Evolutionary conservation across 2,329 filamentous ascomycete genomes (phyloP).

Genomic region (Aureobasidium sp.): DNA sequence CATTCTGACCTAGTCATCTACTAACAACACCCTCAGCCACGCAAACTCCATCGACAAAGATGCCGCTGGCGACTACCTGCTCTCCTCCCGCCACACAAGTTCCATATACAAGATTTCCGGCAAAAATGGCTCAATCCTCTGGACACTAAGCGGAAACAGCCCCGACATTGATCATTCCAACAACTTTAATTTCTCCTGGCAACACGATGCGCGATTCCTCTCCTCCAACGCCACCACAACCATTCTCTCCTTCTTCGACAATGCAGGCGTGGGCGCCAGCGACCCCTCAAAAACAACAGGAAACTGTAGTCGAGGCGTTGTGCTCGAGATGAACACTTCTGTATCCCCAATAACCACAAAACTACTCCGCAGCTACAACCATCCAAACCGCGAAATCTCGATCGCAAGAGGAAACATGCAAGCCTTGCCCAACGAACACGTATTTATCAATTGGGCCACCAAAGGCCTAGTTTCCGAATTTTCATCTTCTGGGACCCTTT

Average conservation of each 20-base stretch:
- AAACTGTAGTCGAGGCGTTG: not conserved
- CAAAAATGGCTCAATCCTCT: constrained; percentile 30
- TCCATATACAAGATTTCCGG: constrained; percentile 34
- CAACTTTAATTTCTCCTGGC: constrained; percentile 31
- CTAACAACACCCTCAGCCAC: constrained; percentile 22
- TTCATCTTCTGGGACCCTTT: constrained; percentile 24
- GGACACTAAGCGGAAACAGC: constrained; percentile 31
- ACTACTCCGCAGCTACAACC: constrained; percentile 23
- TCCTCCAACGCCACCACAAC: not conserved
- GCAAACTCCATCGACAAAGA: constrained; percentile 36
- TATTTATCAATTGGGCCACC: constrained; percentile 32
- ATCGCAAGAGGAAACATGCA: constrained; percentile 30
- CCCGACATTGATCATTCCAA: constrained; percentile 22
- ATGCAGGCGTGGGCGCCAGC: not conserved
- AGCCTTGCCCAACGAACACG: constrained; percentile 30
- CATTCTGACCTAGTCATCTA: not conserved
- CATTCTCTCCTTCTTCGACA: constrained; percentile 12
- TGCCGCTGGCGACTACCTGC: constrained; percentile 31
- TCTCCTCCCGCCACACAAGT: constrained; percentile 35
- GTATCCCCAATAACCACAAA: not conserved
- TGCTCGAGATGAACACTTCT: constrained; percentile 13
- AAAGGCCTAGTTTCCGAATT: constrained; percentile 31
- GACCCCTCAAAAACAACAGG: not conserved
- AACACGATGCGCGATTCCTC: constrained; percentile 32
- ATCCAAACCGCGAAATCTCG: constrained; percentile 29